phyloP scores from a whole-genome alignment of 768 basidiomycete genomes.

The Lactarius trivialis region DNA sequence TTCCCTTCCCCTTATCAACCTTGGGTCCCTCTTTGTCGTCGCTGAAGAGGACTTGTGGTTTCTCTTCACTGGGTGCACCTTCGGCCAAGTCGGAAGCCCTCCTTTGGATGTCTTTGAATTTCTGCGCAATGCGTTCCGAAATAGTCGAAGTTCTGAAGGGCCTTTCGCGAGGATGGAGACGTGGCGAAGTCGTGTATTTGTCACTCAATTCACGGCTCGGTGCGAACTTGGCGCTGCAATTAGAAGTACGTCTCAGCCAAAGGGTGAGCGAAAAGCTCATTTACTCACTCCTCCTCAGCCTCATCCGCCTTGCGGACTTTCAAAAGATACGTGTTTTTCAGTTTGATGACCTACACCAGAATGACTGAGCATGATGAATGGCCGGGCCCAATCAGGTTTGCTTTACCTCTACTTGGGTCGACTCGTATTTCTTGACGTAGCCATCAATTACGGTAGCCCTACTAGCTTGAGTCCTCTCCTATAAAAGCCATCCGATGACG shows the following conservation, averaged over 20 bases:
- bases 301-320: slow-evolving; percentile 86
- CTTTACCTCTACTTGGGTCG: slow-evolving; percentile 54
- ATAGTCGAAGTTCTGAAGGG: slow-evolving; percentile 70
- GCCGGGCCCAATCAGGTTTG: not conserved
- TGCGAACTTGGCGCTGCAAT: slow-evolving; percentile 74
- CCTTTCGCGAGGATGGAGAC: slow-evolving; percentile 48
- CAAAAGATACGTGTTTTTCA: slow-evolving; percentile 69
- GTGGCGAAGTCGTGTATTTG: slow-evolving; percentile 78
- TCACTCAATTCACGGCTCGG: slow-evolving; percentile 59
- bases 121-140: slow-evolving; percentile 78
- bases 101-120: slow-evolving; percentile 74
- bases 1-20: slow-evolving; percentile 82
- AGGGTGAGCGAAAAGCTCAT: not conserved
- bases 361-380: not conserved
- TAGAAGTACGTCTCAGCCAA: slow-evolving; percentile 13
- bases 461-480: slow-evolving; percentile 16
- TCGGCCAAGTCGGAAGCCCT: slow-evolving; percentile 31
- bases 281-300: slow-evolving; percentile 84
- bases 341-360: slow-evolving; percentile 41
- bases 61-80: slow-evolving; percentile 17
- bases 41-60: slow-evolving; percentile 30
- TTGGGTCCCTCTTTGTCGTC: slow-evolving; percentile 37
- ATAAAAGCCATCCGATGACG: not conserved
- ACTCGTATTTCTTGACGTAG: slow-evolving; percentile 56
- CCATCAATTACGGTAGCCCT: slow-evolving; percentile 24